Conservation (phyloP, 495 filamentous ascomycete species). For the Podospora conica region DNA sequence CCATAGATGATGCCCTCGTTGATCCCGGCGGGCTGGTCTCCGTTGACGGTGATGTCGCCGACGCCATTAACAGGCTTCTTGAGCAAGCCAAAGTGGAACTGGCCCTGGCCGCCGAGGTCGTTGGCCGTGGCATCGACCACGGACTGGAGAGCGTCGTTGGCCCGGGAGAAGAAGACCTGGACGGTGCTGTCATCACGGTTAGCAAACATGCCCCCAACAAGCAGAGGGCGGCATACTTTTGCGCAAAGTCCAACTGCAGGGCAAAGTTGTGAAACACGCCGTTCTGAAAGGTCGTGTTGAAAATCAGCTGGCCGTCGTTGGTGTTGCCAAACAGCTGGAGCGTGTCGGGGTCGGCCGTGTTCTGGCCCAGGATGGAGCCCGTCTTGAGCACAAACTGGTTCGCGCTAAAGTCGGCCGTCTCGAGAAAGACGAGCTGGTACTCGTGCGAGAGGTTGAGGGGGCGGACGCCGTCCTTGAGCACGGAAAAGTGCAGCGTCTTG, state of each 20-base stretch:
- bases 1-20: conserved; percentile 47
- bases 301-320: conserved; percentile 33
- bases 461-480: conserved; percentile 35
- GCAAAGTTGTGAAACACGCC: conserved; percentile 45
- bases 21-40: conserved; percentile 41
- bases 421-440: conserved; percentile 46
- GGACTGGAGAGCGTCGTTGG: conserved; percentile 33
- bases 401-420: conserved; percentile 40
- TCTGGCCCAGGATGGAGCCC: conserved; percentile 35
- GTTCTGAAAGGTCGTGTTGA: conserved; percentile 31
- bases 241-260: conserved; percentile 37
- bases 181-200: conserved; percentile 8
- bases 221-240: conserved; percentile 25
- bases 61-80: conserved; percentile 46
- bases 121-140: conserved; percentile 37
- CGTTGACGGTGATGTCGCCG: conserved; percentile 39
- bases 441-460: conserved; percentile 44
- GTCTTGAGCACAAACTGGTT: conserved; percentile 47
- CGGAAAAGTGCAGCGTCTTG: conserved; percentile 45
- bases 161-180: conserved; percentile 40
- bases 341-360: conserved; percentile 30
- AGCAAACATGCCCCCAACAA: not conserved
- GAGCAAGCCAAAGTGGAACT: conserved; percentile 47
- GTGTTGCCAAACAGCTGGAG: conserved; percentile 37
- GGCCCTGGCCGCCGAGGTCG: conserved; percentile 43